Conservation (phyloP, 176 grass and related monocot genomes). For the Paspalum vaginatum region DNA sequence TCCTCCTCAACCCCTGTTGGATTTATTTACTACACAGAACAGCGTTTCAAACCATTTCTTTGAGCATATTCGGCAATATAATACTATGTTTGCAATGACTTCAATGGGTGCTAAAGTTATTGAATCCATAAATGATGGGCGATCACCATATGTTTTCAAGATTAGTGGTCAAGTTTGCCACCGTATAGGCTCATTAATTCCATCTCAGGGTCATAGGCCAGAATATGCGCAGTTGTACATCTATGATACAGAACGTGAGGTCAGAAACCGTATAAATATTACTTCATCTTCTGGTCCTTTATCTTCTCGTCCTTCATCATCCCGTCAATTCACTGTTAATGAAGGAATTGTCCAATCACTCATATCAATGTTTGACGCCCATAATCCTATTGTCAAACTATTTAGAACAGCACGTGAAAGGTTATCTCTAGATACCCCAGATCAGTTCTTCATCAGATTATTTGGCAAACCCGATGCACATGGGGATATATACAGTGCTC, state of each 20-base stretch:
- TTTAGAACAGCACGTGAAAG: not conserved
- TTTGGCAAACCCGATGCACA: not conserved
- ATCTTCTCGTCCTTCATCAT: not conserved
- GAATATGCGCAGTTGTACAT: conserved; percentile 14
- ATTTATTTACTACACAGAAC: not conserved
- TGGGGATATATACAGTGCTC: not conserved
- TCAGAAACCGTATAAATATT: not conserved
- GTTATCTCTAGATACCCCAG: too few species aligned
- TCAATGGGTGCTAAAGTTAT: not conserved
- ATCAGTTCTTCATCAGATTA: too few species aligned
- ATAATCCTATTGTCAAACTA: not conserved
- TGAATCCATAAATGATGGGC: not conserved
- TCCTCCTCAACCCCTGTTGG: not conserved
- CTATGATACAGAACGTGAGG: not conserved
- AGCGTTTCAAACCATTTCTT: not conserved
- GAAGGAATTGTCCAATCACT: not conserved
- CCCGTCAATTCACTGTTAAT: not conserved
- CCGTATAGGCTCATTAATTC: not conserved
- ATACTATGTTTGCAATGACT: not conserved
- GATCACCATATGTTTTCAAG: conserved; percentile 2
- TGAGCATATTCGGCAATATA: not conserved
- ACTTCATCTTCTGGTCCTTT: not conserved
- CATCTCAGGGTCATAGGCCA: not conserved
- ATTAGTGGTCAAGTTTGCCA: not conserved
- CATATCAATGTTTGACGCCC: not conserved